Conservation (phyloP, 164 flowering plant species). For the Vitis riparia region DNA sequence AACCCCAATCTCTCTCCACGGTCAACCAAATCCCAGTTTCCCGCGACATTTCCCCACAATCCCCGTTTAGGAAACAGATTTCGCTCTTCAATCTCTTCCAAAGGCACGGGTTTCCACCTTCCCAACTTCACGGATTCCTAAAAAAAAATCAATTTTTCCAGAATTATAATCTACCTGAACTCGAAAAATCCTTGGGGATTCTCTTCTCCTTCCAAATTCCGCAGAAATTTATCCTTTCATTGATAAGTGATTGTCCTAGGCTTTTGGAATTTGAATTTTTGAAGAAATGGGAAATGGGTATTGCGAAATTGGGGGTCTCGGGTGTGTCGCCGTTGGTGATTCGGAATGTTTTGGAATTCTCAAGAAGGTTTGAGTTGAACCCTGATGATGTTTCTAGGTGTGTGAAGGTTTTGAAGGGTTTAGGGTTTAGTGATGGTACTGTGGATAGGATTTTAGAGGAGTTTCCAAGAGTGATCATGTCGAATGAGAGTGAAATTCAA, state of each 20-base stretch:
- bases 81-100: constrained; percentile 48
- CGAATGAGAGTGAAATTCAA: constrained; percentile 34
- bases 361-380: constrained; percentile 41
- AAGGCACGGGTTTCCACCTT: constrained; percentile 60
- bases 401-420: constrained; percentile 43
- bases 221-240: constrained; percentile 42
- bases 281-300: constrained; percentile 53
- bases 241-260: constrained; percentile 53
- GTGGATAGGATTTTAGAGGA: constrained; percentile 53
- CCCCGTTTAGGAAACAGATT: constrained; percentile 33
- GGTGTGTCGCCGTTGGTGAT: constrained; percentile 32
- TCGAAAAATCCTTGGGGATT: constrained; percentile 50
- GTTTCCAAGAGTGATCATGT: constrained; percentile 44
- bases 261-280: constrained; percentile 52
- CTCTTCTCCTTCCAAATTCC: constrained; percentile 50
- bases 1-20: constrained; percentile 11
- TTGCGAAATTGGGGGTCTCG: constrained; percentile 25
- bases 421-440: constrained; percentile 55
- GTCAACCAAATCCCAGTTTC: constrained; percentile 7
- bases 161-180: constrained; percentile 25
- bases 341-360: constrained; percentile 47
- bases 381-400: constrained; percentile 38
- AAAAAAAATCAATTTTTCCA: constrained; percentile 41
- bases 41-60: constrained; percentile 9
- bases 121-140: constrained; percentile 43